phyloP scores from a whole-genome alignment of 129 eudicot genomes.

The Chrysanthemum lavandulifolium region DNA sequence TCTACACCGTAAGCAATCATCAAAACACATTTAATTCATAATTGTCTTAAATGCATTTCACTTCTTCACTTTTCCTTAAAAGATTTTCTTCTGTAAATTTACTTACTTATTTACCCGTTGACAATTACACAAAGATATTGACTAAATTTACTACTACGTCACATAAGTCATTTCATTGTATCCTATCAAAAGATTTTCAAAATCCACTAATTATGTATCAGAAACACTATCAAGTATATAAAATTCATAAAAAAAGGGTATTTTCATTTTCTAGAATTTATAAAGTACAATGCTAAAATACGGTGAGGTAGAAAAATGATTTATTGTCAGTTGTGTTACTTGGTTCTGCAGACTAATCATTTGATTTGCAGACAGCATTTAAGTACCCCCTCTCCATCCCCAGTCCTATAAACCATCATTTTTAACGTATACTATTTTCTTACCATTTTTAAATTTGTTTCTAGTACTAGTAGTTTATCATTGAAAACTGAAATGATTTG shows the following conservation, averaged over 20 bases:
- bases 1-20: no score
- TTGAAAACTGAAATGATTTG: neutral
- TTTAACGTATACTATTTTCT: slow-evolving; percentile 25
- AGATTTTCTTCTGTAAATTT: no score
- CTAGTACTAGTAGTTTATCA: neutral
- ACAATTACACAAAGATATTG: no score
- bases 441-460: neutral
- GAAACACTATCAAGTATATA: neutral
- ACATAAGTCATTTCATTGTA: no score
- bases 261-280: neutral
- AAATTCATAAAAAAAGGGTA: neutral
- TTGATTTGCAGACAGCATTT: slow-evolving; percentile 18
- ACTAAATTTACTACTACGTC: no score
- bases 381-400: slow-evolving; percentile 5
- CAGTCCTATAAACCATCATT: slow-evolving; percentile 45
- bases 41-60: no score
- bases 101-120: no score
- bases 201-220: no score
- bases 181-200: no score
- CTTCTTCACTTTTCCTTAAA: no score
- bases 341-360: slow-evolving; percentile 36
- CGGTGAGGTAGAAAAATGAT: slow-evolving; percentile 25
- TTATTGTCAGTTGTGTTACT: slow-evolving; percentile 28
- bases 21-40: no score
- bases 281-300: slow-evolving; percentile 16